Evolutionary conservation across 495 filamentous ascomycete genomes (phyloP).

Genomic region (Xylaria bambusicola): DNA sequence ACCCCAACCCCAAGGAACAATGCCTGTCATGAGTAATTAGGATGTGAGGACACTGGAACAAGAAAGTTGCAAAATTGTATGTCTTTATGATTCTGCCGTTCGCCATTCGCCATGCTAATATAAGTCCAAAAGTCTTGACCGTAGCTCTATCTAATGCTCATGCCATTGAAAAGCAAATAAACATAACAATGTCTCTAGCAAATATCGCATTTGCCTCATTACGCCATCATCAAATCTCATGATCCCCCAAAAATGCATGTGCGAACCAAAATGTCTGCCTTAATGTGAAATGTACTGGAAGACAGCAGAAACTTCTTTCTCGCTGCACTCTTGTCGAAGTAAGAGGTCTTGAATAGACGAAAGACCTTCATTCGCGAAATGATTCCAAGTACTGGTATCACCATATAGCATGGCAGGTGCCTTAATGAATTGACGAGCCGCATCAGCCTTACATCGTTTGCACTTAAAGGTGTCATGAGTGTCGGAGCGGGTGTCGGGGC

Average conservation of each 20-base stretch:
- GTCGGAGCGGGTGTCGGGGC: constrained; percentile 79
- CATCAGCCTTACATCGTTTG: constrained; percentile 87
- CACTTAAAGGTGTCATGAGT: constrained; percentile 99
- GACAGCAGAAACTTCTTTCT: constrained; percentile 83
- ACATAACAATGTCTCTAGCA: background rate
- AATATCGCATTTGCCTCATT: constrained; percentile 1
- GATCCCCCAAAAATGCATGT: background rate
- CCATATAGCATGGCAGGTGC: constrained; percentile 94
- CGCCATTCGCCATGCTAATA: constrained; percentile 11
- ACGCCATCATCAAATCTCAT: background rate
- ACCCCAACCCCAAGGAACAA: no score
- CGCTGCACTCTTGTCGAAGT: constrained; percentile 79
- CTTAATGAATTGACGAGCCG: constrained; percentile 76
- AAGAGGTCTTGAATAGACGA: constrained; percentile 87
- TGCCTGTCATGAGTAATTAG: no score
- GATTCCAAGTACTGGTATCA: constrained; percentile 98
- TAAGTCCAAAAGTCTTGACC: background rate
- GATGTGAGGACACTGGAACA: no score
- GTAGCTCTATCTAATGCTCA: constrained; percentile 7
- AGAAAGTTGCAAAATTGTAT: background rate
- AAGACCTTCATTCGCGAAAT: constrained; percentile 81
- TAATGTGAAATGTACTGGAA: constrained; percentile 98
- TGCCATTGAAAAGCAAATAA: constrained; percentile 8
- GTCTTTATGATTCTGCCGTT: background rate
- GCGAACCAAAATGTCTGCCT: background rate